These are phyloP conservation scores for sunflower (Helianthus annuus) DNA, from an alignment of 129 eudicot genomes.

Conservation along the genomic window HanXRQr2.0-SUNRISE NC_035448.2:11181565-11182064, in stretches of 20 bases:
- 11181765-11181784: slow-evolving; percentile 96
- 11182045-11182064: slow-evolving; percentile 94
- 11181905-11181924: slow-evolving; percentile 92
- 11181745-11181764: slow-evolving; percentile 69
- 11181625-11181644: slow-evolving; percentile 85
- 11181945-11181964: slow-evolving; percentile 2
- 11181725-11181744: slow-evolving; percentile 5
- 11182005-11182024: slow-evolving; percentile 97
- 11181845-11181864: slow-evolving; percentile 82
- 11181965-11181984: background rate
- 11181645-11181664: slow-evolving; percentile 91
- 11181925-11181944: slow-evolving; percentile 8
- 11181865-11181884: slow-evolving; percentile 92
- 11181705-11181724: background rate
- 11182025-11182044: slow-evolving; percentile 93
- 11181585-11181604: slow-evolving; percentile 84
- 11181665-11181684: slow-evolving; percentile 28
- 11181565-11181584: slow-evolving; percentile 82
- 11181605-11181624: slow-evolving; percentile 94
- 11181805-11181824: slow-evolving; percentile 72
- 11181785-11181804: slow-evolving; percentile 90
- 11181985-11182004: slow-evolving; percentile 87
- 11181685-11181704: background rate
- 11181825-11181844: slow-evolving; percentile 84
- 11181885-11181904: slow-evolving; percentile 93